Conservation (phyloP, 352 stramenopile species). For the Phytopythium helicoides region DNA sequence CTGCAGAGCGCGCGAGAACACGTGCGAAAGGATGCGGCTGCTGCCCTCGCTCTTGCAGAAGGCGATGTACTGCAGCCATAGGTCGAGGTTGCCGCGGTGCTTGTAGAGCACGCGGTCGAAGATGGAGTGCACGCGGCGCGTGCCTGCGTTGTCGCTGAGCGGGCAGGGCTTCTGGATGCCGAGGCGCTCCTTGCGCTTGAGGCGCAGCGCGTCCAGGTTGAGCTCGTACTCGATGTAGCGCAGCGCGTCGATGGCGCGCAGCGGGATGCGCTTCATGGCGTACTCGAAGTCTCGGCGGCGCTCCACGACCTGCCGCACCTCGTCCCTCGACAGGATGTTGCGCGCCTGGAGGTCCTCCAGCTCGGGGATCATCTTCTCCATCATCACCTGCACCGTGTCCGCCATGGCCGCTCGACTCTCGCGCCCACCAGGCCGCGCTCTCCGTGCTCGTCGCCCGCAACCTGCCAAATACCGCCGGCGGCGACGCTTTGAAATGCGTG, state of each 20-base stretch:
- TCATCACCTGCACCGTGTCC: constrained; percentile 91
- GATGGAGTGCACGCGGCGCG: constrained; percentile 78
- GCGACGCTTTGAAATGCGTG: constrained; percentile 8
- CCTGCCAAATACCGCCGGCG: neutral
- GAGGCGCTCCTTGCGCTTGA: constrained; percentile 75
- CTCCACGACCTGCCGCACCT: constrained; percentile 91
- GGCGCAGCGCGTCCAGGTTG: constrained; percentile 87
- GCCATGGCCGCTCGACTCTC: constrained; percentile 62
- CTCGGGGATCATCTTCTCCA: constrained; percentile 94
- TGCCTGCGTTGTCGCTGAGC: constrained; percentile 67
- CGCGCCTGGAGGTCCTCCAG: constrained; percentile 90
- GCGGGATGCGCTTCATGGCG: constrained; percentile 81
- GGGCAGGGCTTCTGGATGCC: constrained; percentile 59
- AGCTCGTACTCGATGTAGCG: constrained; percentile 94
- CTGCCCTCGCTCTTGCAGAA: constrained; percentile 79
- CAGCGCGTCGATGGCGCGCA: constrained; percentile 91
- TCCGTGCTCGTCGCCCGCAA: neutral
- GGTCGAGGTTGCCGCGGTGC: constrained; percentile 83
- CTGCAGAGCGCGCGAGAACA: constrained; percentile 87
- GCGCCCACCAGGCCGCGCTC: too few species aligned
- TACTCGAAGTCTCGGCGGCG: constrained; percentile 92
- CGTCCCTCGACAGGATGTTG: constrained; percentile 82
- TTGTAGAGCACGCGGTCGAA: constrained; percentile 88
- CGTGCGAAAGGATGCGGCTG: constrained; percentile 62
- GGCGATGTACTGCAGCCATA: constrained; percentile 91